phyloP scores from a whole-genome alignment of 495 filamentous ascomycete genomes.

The Podospora tetraspora region DNA sequence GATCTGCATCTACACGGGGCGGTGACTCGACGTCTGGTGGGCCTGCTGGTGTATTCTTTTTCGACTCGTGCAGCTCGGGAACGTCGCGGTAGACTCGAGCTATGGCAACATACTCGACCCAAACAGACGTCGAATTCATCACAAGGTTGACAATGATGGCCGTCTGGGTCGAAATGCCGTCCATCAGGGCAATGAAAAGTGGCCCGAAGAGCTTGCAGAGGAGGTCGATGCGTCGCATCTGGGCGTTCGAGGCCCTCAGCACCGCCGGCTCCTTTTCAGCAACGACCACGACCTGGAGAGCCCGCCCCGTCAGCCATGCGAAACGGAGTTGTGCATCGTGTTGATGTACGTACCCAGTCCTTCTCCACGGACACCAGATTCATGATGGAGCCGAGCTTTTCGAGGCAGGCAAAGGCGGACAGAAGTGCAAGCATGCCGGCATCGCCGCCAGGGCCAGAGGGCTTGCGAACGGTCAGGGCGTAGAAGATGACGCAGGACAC shows the following conservation, averaged over 20 bases:
- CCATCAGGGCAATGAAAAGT: constrained; percentile 48
- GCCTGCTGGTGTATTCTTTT: not conserved
- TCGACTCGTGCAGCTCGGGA: constrained; percentile 1
- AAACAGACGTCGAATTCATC: constrained; percentile 40
- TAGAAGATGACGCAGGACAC: constrained; percentile 22
- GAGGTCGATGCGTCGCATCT: constrained; percentile 67
- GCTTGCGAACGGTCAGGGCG: constrained; percentile 4
- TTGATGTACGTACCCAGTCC: constrained; percentile 56
- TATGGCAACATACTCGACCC: constrained; percentile 56
- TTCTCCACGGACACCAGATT: constrained; percentile 61
- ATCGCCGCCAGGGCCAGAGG: not conserved
- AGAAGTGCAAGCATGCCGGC: constrained; percentile 35
- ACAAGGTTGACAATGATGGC: constrained; percentile 35
- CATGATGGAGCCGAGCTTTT: constrained; percentile 48
- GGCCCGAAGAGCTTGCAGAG: constrained; percentile 66
- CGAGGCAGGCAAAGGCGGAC: constrained; percentile 50
- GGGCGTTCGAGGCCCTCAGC: constrained; percentile 47
- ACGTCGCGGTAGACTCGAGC: constrained; percentile 34
- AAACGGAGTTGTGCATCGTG: too few species aligned
- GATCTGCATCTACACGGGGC: too few species aligned
- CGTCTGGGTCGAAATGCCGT: constrained; percentile 26
- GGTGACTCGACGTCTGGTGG: not conserved
- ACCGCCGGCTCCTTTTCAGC: too few species aligned
- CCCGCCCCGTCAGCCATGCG: too few species aligned
- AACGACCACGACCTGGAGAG: too few species aligned